A percentile compares a stretch with the other conserved stretches of the same genome.
These are phyloP conservation scores for Candida takata DNA, from an alignment of 805 yeast species.

Conservation along the genomic window DNA sequence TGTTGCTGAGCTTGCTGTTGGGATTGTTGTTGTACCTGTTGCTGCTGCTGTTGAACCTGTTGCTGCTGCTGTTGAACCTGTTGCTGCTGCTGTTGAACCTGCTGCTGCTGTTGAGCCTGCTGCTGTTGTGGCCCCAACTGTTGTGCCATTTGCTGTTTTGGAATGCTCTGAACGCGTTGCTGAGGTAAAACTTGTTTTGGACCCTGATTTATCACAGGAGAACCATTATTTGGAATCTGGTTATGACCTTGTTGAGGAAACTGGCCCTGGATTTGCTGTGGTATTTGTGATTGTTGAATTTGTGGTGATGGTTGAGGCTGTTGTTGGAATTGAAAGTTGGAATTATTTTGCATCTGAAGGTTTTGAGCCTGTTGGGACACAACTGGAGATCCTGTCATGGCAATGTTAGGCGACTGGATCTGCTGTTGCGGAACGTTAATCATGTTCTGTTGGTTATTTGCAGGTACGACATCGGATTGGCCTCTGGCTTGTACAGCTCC, in stretches of 20 bases:
- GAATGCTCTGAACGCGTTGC: conserved; percentile 22
- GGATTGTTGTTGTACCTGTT: conserved; percentile 14
- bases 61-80: conserved; percentile 4
- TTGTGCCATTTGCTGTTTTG: conserved; percentile 16
- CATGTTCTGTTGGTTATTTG: not conserved
- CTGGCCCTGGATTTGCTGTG: conserved; percentile 13
- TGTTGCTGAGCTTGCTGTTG: conserved; percentile 17
- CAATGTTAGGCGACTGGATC: not conserved
- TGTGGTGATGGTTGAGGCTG: conserved; percentile 1
- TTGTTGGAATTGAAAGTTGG: conserved; percentile 23
- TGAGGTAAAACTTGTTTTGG: conserved; percentile 13
- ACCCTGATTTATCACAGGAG: conserved; percentile 2
- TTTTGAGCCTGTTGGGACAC: not conserved
- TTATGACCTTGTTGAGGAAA: conserved; percentile 11
- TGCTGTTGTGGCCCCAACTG: conserved; percentile 12
- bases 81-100: conserved; percentile 12
- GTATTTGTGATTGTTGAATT: conserved; percentile 16
- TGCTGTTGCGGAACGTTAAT: not conserved
- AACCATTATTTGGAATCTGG: conserved; percentile 1
- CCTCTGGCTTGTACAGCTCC: conserved; percentile 1
- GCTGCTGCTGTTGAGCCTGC: conserved; percentile 11
- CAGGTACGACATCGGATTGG: not conserved
- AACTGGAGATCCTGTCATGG: not conserved
- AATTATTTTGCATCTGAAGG: conserved; percentile 1
- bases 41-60: conserved; percentile 7